These are phyloP conservation scores for Fragilariopsis cylindrus DNA, from an alignment of 108 stramenopile species.

Conservation along the genomic window DNA sequence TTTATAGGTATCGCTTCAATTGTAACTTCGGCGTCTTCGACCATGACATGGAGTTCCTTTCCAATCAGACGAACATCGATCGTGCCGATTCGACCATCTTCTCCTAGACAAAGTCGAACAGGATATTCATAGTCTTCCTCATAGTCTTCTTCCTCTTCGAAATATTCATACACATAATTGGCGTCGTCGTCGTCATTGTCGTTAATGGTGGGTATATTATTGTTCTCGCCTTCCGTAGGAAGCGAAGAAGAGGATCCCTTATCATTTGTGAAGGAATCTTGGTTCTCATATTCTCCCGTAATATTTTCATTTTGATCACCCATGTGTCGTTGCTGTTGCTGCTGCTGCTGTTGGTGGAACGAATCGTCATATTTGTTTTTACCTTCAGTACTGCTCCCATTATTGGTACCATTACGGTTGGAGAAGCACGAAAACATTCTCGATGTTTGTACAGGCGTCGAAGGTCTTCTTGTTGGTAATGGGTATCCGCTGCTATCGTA, in stretches of 20 bases:
- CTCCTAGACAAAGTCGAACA: slow-evolving; percentile 58
- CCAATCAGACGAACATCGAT: slow-evolving; percentile 68
- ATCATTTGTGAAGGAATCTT: neutral
- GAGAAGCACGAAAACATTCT: slow-evolving; percentile 32
- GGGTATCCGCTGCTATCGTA: neutral
- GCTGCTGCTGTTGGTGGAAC: neutral
- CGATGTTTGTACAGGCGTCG: slow-evolving; percentile 32
- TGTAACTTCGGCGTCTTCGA: slow-evolving; percentile 77
- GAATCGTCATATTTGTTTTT: neutral
- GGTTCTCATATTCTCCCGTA: neutral
- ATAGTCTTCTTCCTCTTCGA: slow-evolving; percentile 49
- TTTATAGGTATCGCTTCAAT: slow-evolving; percentile 53
- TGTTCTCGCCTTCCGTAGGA: neutral
- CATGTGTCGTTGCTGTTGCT: neutral
- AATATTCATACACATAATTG: slow-evolving; percentile 12
- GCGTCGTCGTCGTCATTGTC: slow-evolving; percentile 15
- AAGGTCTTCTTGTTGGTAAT: neutral
- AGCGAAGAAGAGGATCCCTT: neutral
- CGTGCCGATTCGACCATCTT: slow-evolving; percentile 69
- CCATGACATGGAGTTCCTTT: slow-evolving; percentile 66
- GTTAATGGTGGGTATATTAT: neutral
- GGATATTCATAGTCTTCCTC: slow-evolving; percentile 51
- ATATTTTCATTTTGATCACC: neutral
- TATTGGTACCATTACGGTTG: slow-evolving; percentile 4
- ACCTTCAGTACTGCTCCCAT: neutral